Evolutionary conservation across 208 protist species (phyloP).

Genomic region (Acanthamoeba triangularis): DNA sequence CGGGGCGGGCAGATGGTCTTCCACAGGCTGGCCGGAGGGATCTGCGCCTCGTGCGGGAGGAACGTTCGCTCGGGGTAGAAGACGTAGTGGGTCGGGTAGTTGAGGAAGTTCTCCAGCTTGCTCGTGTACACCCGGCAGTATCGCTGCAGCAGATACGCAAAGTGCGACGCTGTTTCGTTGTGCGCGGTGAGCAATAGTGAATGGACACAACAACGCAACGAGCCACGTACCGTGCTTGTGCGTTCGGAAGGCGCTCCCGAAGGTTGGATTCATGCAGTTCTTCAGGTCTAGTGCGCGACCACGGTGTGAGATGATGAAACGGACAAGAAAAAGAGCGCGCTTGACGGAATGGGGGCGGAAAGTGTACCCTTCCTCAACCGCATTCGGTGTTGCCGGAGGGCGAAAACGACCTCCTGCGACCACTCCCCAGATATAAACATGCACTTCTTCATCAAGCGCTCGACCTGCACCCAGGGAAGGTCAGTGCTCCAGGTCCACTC

Average conservation of each 20-base stretch:
- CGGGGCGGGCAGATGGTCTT: slow-evolving; percentile 66
- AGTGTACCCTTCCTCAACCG: neutral
- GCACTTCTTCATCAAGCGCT: slow-evolving; percentile 31
- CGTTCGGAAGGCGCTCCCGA: slow-evolving; percentile 61
- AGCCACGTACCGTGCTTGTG: slow-evolving; percentile 47
- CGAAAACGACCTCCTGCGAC: slow-evolving; percentile 50
- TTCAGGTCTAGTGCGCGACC: slow-evolving; percentile 27
- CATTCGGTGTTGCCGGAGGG: slow-evolving; percentile 21
- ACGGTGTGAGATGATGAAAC: neutral
- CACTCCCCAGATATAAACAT: slow-evolving; percentile 59
- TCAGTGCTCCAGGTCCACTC: neutral
- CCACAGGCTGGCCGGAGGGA: slow-evolving; percentile 56
- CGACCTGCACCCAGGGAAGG: neutral
- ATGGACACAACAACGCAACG: neutral
- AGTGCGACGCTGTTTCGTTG: slow-evolving; percentile 36
- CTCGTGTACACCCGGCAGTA: slow-evolving; percentile 56
- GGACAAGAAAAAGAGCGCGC: neutral
- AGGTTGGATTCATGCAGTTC: slow-evolving; percentile 44
- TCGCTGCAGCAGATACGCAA: slow-evolving; percentile 65
- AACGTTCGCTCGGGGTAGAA: slow-evolving; percentile 71
- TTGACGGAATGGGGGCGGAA: neutral
- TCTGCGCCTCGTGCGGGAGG: slow-evolving; percentile 39
- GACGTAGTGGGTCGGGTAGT: slow-evolving; percentile 64
- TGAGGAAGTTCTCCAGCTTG: slow-evolving; percentile 76
- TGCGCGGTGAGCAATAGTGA: neutral